These are phyloP conservation scores for Prunus davidiana DNA, from an alignment of 306 rosid species.

Conservation along the genomic window DNA sequence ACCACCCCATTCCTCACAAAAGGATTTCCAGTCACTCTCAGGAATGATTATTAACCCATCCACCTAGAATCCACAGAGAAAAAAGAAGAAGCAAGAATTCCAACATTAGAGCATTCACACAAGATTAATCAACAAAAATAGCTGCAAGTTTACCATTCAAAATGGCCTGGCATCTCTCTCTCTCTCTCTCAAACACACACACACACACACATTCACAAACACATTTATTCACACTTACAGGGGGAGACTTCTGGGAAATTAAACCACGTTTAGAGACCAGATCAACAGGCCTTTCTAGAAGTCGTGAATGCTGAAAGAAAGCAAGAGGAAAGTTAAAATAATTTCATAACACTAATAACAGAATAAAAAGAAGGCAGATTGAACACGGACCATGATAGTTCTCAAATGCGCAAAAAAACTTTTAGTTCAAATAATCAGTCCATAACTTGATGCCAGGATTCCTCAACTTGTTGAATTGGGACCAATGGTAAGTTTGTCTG, in stretches of 20 bases:
- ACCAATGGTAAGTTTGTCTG: background rate
- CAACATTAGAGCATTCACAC: constrained; percentile 6
- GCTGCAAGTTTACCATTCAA: too few species aligned
- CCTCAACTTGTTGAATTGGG: constrained; percentile 10
- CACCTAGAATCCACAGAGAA: constrained; percentile 51
- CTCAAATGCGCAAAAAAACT: background rate
- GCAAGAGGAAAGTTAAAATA: constrained; percentile 4
- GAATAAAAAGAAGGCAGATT: background rate
- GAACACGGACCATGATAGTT: background rate
- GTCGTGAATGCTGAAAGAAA: constrained; percentile 65
- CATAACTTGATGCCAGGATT: constrained; percentile 1
- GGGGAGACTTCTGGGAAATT: constrained; percentile 53
- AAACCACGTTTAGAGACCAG: constrained; percentile 77
- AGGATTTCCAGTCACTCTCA: constrained; percentile 90
- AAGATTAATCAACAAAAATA: background rate
- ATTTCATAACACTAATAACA: background rate
- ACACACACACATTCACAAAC: background rate
- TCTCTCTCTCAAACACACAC: background rate
- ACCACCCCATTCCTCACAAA: constrained; percentile 89
- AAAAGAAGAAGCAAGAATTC: constrained; percentile 30
- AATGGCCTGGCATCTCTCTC: background rate
- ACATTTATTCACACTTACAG: constrained; percentile 50
- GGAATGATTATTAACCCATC: constrained; percentile 69
- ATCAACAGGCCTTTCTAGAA: constrained; percentile 85
- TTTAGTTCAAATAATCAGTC: background rate